Evolutionary conservation across 2,329 filamentous ascomycete species (phyloP), one percentile per base, ranked within the genome.

Genomic region (Trichoderma aggressivum): DNA sequence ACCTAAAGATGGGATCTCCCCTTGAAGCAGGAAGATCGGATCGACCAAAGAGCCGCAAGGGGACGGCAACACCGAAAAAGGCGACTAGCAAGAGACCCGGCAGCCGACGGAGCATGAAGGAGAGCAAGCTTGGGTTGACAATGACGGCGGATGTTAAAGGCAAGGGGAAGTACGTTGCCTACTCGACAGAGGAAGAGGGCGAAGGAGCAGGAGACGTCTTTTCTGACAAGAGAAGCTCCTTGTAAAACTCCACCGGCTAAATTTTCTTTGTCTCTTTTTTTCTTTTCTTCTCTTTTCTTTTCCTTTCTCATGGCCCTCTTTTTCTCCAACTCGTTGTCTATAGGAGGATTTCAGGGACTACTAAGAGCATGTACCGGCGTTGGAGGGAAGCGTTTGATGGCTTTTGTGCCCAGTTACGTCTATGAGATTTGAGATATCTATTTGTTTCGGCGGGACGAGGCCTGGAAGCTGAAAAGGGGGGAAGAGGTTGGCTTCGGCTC

Each of bases 111-210:
- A 85, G 84, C 74, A 79, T 81, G 67, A 82, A 80, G 75, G 84
- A 85, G 66, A 76, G 78, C 47, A 82, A 80, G 72, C 73, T 77
- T n/a, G 75, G 77, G 1, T 21, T 74, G 21, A 30, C 64, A 16
- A 39, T 69, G 61, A 79, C 77, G 73, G 78, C 76, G 62, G 78
- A 76, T 50, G 72, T 60, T 12, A 85, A 84, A 76, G 82, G 82
- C 1, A 88, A 88, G 75, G 86, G 83, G 1, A 88, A 86, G 75
- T 83, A 83, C 65, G 77, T 84, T 12, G 79, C 77, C 12, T 80
- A 79, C 36, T 80, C 80, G 50, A 80, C 79, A 14, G 81, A 81
- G 18, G 81, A 81, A 21, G 80, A 80, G 50, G 79, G 73, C 14
- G 79, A 80, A 36, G 79, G 79, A 30, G 77, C 72, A 18, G 78